Evolutionary conservation across 2,329 filamentous ascomycete genomes (phyloP).

Genomic region (Dothistroma septosporum): DNA sequence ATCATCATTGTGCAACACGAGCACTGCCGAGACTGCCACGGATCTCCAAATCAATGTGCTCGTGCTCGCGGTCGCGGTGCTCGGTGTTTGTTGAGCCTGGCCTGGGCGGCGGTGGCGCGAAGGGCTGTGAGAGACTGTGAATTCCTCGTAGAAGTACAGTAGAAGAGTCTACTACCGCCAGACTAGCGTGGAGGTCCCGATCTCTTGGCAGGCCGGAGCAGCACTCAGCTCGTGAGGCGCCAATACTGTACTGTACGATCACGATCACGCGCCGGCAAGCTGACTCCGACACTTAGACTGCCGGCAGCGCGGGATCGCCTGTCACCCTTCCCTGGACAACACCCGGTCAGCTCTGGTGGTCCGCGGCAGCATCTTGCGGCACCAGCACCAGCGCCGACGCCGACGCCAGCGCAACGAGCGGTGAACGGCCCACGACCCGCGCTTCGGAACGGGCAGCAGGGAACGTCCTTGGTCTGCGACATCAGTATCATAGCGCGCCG

Average conservation of each 20-base stretch:
- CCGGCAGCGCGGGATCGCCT: conserved; percentile 16
- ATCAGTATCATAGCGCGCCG: neutral
- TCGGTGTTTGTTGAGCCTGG: neutral
- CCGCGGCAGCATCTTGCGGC: conserved; percentile 10
- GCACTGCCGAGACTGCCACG: neutral
- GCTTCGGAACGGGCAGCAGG: conserved; percentile 2
- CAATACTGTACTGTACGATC: no score
- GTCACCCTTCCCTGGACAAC: conserved; percentile 10
- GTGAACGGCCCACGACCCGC: neutral
- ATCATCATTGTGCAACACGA: neutral
- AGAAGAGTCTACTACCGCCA: no score
- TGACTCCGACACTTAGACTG: conserved; percentile 17
- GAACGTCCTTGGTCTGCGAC: conserved; percentile 5
- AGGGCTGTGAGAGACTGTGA: neutral
- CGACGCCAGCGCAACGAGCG: neutral
- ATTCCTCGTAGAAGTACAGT: no score
- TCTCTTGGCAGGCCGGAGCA: neutral
- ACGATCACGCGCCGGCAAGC: conserved; percentile 6
- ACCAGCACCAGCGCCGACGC: conserved; percentile 1
- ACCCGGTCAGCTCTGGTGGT: conserved; percentile 11
- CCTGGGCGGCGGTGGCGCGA: neutral
- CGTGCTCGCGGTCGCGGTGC: no score
- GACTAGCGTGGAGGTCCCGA: neutral
- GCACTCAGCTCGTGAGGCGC: no score
- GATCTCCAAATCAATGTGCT: no score